Base-by-base conservation (phyloP, 306 rosid genomes). In the Vigna radiata region DNA sequence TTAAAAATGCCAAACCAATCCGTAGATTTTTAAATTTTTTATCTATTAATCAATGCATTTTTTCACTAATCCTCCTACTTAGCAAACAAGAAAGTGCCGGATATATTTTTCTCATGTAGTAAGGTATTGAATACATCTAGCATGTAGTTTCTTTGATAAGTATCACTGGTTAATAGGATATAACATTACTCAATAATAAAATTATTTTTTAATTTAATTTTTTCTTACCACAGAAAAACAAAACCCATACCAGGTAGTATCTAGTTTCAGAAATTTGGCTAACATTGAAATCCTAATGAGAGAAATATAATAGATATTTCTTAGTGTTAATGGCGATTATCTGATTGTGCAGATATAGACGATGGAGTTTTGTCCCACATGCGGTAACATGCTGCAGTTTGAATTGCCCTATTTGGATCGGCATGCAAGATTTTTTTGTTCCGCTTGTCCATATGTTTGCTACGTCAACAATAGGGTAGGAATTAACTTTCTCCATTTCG, bases 311-410 rank as follows among this genome's bases (percentile, higher is more conserved):
- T 39, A 18, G 36, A 67, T 13, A 66, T 21, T 63, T 44, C 27
- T 47, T 46, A 7, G 15, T 7, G 41, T 46, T 68, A 43, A 43
- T 21, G 36, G 17, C 5, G 10, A 18, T 9, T n/a, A 33, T 17
- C 18, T 64, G 31, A 9, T 65, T 65, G 19, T 47, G 16, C 54
- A 68, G 73, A 49, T 56, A 63, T 25, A 62, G 69, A 36, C 58
- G 78, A 86, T 90, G 96, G 96, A 86, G 7, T 90, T 88, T 77
- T 90, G 96, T 83, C 96, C 92, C 13, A 84, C 80, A 29, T 90
- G 96, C 59, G 91, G 85, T 9, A 85, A 21, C 71, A 79, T 90
- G 88, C 85, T 90, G 73, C 85, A 76, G 69, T 90, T 77, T 77
- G 96, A 88, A 56, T 36, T 86, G 50, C 87, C 88, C 36, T n/a